Base-by-base conservation (phyloP, 2,329 filamentous ascomycete genomes). In the Pseudohalonectria lignicola region DNA sequence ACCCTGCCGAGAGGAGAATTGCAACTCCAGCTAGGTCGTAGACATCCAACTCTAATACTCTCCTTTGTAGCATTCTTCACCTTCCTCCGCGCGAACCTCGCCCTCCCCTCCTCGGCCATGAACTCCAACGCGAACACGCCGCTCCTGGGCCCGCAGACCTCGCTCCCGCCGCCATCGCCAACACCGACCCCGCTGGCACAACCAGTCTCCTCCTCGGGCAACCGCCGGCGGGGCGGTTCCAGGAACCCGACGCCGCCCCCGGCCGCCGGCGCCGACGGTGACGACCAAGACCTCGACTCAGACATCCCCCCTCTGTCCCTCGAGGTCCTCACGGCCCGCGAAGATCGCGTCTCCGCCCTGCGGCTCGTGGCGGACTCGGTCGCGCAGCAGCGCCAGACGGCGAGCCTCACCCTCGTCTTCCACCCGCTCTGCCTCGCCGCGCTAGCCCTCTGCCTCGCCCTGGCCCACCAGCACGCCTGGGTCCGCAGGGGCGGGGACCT, bases 361-460 rank as follows among this genome's bases (percentile, higher is more conserved):
- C 73, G 74, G 45, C 73, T 94, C 16, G 70, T 94, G 29, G 81
- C 86, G 43, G 85, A 90, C 59, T 86, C 80, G 41, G 74, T 93
- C 36, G 83, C 85, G 26, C 82, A 94, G 60, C 86, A 92, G 65
- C 77, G 82, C 44, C 79, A 86, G 53, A 61, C 71, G 8, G 76
- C 83, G 16, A 74, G 77, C 31, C 62, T 64, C 39, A 63, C 74
- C 44, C 63, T 92, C 41, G 64, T 84, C 43, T 74, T 72, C 49
- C 76, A 86, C 58, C 76, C 74, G 0, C 54, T 73, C 18, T 63
- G 67, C 36, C 52, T 79, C 12, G 60, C 66, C 17, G 55, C 65
- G 7, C 59, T 77, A n/a, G 51, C 60, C 30, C 52, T 59, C 10
- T 48, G 58, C 13, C 56, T 76, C 15, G 63, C 56, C 10, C 44